A percentile compares a stretch with the other conserved stretches of the same genome.
These are phyloP conservation scores for Xenoacremonium recifei DNA, from an alignment of 2,329 filamentous ascomycete genomes.

Conservation along the genomic window DNA sequence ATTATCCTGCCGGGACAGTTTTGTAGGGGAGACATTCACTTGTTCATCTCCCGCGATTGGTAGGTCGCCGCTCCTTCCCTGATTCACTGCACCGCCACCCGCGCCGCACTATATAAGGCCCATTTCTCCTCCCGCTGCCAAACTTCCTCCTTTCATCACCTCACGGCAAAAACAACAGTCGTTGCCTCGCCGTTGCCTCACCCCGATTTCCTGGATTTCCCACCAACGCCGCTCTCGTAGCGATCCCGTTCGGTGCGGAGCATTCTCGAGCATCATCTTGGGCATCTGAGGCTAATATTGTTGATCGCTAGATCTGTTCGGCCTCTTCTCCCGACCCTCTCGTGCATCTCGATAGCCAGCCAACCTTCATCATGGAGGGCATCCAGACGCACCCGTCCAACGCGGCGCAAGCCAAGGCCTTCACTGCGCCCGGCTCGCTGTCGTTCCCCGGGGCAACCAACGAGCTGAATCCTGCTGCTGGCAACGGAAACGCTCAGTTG, in stretches of 20 bases:
- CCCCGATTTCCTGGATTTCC: too few relatives aligned
- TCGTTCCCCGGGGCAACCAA: constrained; percentile 85
- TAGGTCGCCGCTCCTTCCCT: constrained; percentile 41
- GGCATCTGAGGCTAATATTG: constrained; percentile 23
- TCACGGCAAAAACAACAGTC: constrained; percentile 12
- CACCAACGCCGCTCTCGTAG: constrained; percentile 7
- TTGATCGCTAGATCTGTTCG: constrained; percentile 33
- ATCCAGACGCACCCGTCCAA: constrained; percentile 90
- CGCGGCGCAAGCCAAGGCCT: constrained; percentile 91
- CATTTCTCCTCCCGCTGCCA: constrained; percentile 18
- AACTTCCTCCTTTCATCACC: constrained; percentile 23
- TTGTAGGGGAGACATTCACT: constrained; percentile 91
- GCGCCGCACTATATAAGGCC: constrained; percentile 23
- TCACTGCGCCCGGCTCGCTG: constrained; percentile 87
- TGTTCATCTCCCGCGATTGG: constrained; percentile 89
- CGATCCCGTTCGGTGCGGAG: constrained; percentile 17
- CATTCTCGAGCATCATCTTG: constrained; percentile 1
- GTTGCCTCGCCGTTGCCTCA: constrained; percentile 1
- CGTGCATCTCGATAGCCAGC: constrained; percentile 19
- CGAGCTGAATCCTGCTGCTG: constrained; percentile 72
- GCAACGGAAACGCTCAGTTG: constrained; percentile 53
- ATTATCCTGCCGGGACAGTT: constrained; percentile 36
- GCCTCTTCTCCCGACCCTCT: constrained; percentile 16
- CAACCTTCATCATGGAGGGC: constrained; percentile 68
- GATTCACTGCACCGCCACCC: constrained; percentile 21